Conservation (phyloP, 2,329 filamentous ascomycete genomes). For the Hortaea werneckii region DNA sequence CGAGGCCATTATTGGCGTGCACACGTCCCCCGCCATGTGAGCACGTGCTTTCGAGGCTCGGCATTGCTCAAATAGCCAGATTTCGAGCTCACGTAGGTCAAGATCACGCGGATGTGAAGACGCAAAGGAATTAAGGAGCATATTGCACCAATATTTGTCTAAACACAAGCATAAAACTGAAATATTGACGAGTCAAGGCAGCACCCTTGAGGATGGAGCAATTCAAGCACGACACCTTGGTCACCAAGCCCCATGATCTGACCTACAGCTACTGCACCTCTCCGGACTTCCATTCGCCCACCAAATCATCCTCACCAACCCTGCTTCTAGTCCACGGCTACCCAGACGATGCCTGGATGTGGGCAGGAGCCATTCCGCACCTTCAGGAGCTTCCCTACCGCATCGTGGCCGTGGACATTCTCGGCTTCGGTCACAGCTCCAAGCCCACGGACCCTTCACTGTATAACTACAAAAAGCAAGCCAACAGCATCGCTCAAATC, state of each 20-base stretch:
- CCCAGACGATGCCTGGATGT: constrained; percentile 40
- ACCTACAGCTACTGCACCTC: constrained; percentile 22
- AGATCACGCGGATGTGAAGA: too few species aligned
- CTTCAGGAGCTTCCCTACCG: constrained; percentile 16
- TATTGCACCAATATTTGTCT: too few species aligned
- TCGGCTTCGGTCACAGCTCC: constrained; percentile 29
- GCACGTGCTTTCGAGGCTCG: too few species aligned
- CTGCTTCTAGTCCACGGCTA: constrained; percentile 41
- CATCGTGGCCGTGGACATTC: constrained; percentile 29
- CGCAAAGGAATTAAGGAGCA: too few species aligned
- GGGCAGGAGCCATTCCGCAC: constrained; percentile 26
- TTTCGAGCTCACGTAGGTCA: too few species aligned
- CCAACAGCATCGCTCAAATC: constrained; percentile 31
- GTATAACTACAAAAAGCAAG: constrained; percentile 30
- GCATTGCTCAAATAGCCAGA: too few species aligned
- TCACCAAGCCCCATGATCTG: constrained; percentile 18
- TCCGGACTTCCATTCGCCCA: constrained; percentile 15
- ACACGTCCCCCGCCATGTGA: too few species aligned
- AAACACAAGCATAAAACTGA: background rate
- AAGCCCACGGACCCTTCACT: constrained; percentile 28
- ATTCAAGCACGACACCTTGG: constrained; percentile 15
- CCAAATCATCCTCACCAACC: constrained; percentile 19
- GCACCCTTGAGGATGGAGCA: constrained; percentile 10
- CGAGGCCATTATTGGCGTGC: too few species aligned
- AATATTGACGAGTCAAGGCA: background rate